These are phyloP conservation scores for Cyclocybe cylindracea DNA, from an alignment of 768 basidiomycete genomes.

Conservation along the genomic window DNA sequence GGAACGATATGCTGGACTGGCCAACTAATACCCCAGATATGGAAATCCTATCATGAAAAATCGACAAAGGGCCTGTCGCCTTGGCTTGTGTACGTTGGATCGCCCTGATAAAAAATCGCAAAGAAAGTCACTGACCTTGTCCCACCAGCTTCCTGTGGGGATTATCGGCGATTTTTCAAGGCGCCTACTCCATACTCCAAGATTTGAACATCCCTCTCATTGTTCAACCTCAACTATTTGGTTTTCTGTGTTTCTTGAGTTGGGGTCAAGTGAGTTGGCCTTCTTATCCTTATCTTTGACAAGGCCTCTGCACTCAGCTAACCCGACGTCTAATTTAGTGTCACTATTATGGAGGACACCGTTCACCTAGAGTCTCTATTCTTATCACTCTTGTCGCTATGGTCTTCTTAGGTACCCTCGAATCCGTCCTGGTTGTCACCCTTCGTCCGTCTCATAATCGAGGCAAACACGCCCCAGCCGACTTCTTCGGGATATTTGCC, in stretches of 20 bases:
- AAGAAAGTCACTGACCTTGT: neutral
- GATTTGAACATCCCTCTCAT: conserved; percentile 73
- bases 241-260: conserved; percentile 56
- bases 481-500: conserved; percentile 63
- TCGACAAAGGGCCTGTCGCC: conserved; percentile 70
- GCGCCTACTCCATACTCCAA: conserved; percentile 67
- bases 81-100: conserved; percentile 55
- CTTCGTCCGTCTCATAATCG: conserved; percentile 43
- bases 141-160: conserved; percentile 61
- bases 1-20: conserved; percentile 69
- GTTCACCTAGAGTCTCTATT: conserved; percentile 34
- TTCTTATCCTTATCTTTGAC: neutral
- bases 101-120: neutral
- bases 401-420: conserved; percentile 52
- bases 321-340: conserved; percentile 43
- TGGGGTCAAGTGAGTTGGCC: conserved; percentile 60
- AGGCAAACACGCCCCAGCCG: conserved; percentile 34
- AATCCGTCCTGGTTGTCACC: conserved; percentile 60
- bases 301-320: neutral
- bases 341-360: conserved; percentile 58
- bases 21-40: conserved; percentile 70
- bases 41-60: conserved; percentile 71
- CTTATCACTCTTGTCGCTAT: conserved; percentile 39
- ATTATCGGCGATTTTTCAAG: conserved; percentile 56
- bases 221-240: conserved; percentile 67